phyloP scores from a whole-genome alignment of 768 basidiomycete species.

The Mrakia hoshinonis region DNA sequence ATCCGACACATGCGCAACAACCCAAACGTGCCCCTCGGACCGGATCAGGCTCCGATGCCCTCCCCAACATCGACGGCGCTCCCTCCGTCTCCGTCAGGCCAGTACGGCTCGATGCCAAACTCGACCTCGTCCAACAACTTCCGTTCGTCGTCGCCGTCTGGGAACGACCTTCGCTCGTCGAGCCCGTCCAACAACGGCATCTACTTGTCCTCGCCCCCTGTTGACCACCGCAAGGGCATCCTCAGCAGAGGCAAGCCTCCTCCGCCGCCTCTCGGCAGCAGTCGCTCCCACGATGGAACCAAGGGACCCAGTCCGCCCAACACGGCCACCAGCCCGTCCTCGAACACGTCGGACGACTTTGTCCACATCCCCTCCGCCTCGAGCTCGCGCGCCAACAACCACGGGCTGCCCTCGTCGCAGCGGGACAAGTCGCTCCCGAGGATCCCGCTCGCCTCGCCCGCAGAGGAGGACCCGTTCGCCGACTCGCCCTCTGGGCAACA shows the following conservation, averaged over 20 bases:
- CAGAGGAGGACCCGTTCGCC: conserved; percentile 6
- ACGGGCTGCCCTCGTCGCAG: neutral
- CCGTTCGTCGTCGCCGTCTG: conserved; percentile 5
- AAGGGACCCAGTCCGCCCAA: neutral
- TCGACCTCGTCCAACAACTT: conserved; percentile 2
- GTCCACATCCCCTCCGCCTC: neutral
- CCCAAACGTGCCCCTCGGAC: conserved; percentile 28
- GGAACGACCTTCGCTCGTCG: neutral
- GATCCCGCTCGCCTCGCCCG: neutral
- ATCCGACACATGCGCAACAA: conserved; percentile 63
- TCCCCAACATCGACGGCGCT: neutral
- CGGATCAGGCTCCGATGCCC: neutral
- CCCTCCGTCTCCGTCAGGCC: neutral
- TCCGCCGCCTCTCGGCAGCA: neutral
- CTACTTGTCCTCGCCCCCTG: neutral
- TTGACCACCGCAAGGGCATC: neutral
- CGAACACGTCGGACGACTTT: neutral
- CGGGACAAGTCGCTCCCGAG: conserved; percentile 23
- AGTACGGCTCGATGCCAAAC: conserved; percentile 1
- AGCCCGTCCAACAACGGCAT: conserved; percentile 11
- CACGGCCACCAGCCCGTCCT: neutral
- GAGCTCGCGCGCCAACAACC: neutral
- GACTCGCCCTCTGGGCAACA: neutral
- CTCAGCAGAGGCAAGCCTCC: neutral
- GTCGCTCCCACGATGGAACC: too few relatives aligned